Conservation (phyloP, 2,329 filamentous ascomycete genomes). For the Lachnellula subtilissima region DNA sequence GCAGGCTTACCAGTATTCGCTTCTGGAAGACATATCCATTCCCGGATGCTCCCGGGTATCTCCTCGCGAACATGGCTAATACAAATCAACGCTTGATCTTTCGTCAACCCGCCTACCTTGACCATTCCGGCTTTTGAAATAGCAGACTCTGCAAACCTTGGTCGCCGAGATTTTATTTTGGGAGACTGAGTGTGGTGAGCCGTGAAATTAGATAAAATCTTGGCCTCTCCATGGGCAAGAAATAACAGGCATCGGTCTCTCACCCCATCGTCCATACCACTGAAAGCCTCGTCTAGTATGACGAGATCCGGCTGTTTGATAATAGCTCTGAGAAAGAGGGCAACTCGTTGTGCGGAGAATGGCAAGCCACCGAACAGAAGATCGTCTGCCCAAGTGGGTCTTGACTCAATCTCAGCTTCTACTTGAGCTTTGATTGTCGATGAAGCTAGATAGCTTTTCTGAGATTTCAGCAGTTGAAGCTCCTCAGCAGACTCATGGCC, state of each 20-base stretch:
- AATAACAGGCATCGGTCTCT: slow-evolving; percentile 86
- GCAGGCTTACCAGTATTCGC: slow-evolving; percentile 57
- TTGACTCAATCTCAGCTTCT: slow-evolving; percentile 9
- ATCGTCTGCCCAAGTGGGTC: slow-evolving; percentile 59
- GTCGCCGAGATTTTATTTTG: background rate
- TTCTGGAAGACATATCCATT: slow-evolving; percentile 84
- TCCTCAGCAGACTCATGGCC: slow-evolving; percentile 9
- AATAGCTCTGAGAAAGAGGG: slow-evolving; percentile 76
- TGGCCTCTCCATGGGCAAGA: slow-evolving; percentile 60
- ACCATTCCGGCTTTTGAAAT: slow-evolving; percentile 41
- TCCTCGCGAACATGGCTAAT: slow-evolving; percentile 90
- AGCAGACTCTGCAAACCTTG: slow-evolving; percentile 42
- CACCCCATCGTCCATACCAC: slow-evolving; percentile 74
- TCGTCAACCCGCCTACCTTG: slow-evolving; percentile 56
- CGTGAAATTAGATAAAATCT: slow-evolving; percentile 30
- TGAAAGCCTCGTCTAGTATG: slow-evolving; percentile 83
- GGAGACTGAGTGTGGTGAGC: background rate
- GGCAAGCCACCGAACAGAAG: slow-evolving; percentile 67
- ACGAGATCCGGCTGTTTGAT: slow-evolving; percentile 78
- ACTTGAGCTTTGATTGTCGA: background rate
- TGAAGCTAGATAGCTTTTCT: background rate
- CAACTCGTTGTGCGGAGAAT: slow-evolving; percentile 78
- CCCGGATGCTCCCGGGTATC: slow-evolving; percentile 74
- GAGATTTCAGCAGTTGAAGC: too few relatives aligned
- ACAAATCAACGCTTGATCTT: slow-evolving; percentile 78